Conservation (phyloP, 2,329 filamentous ascomycete species). For the Madurella mycetomatis region DNA sequence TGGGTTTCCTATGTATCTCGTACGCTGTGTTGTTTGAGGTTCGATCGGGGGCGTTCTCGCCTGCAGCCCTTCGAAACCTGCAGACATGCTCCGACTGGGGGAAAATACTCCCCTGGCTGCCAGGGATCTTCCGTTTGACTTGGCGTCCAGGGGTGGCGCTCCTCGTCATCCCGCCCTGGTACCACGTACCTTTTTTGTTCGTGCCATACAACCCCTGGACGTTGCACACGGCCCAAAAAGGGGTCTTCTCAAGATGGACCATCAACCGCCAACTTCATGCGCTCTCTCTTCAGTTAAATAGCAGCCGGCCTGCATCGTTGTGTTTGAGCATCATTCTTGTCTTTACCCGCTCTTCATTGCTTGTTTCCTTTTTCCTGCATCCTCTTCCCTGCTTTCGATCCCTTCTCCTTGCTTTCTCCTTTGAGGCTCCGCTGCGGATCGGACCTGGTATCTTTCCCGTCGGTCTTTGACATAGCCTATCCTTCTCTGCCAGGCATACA, state of each 20-base stretch:
- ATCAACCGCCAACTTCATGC: conserved; percentile 19
- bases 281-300: conserved; percentile 21
- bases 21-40: conserved; percentile 19
- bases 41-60: conserved; percentile 16
- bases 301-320: conserved; percentile 14
- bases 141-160: conserved; percentile 19
- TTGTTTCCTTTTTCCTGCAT: conserved; percentile 8
- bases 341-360: conserved; percentile 14
- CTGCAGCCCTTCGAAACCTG: conserved; percentile 22
- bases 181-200: conserved; percentile 3
- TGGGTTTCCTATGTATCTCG: conserved; percentile 1
- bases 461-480: conserved; percentile 5
- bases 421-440: background rate
- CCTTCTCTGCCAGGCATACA: conserved; percentile 16
- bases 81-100: conserved; percentile 16
- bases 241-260: background rate
- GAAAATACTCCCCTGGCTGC: conserved; percentile 13
- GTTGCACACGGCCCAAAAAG: conserved; percentile 10
- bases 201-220: conserved; percentile 6
- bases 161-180: conserved; percentile 8
- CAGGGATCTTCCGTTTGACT: conserved; percentile 24
- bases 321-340: conserved; percentile 9
- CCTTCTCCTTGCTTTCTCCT: conserved; percentile 1
- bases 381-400: conserved; percentile 3
- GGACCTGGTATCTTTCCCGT: no score